Conservation (phyloP, 2,329 filamentous ascomycete species). For the Verticillium isaacii region DNA sequence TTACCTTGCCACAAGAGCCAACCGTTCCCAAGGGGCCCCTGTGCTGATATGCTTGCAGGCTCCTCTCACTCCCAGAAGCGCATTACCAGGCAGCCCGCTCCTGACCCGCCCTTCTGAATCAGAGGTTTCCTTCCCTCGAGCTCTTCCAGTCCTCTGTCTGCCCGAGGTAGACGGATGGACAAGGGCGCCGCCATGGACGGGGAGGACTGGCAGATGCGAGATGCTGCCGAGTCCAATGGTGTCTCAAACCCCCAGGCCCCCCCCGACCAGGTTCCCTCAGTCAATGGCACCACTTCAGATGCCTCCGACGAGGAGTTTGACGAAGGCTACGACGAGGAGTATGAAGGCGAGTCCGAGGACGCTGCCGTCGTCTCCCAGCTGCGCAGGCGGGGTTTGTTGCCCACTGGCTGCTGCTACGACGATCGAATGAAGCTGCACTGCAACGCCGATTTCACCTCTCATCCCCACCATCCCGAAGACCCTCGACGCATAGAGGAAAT, state of each 20-base stretch:
- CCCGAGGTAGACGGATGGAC: neutral
- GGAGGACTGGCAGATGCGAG: constrained; percentile 38
- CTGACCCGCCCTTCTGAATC: neutral
- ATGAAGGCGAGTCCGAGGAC: constrained; percentile 24
- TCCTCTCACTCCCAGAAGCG: neutral
- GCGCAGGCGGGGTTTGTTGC: constrained; percentile 45
- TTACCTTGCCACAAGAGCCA: too few species aligned
- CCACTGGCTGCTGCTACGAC: constrained; percentile 84
- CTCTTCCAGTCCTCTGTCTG: neutral
- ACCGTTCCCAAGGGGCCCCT: too few species aligned
- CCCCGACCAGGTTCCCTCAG: constrained; percentile 2
- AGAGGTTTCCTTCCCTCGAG: neutral
- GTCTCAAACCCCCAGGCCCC: constrained; percentile 9
- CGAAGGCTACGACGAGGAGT: constrained; percentile 24
- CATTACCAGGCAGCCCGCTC: neutral
- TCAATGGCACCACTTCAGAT: constrained; percentile 14
- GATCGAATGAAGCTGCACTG: constrained; percentile 93
- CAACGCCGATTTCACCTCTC: constrained; percentile 69
- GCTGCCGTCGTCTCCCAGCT: constrained; percentile 33
- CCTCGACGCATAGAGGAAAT: constrained; percentile 89
- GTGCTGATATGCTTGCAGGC: neutral
- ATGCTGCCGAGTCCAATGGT: constrained; percentile 33
- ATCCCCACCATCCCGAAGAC: constrained; percentile 89
- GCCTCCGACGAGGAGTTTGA: constrained; percentile 28
- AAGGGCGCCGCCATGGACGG: constrained; percentile 30